Evolutionary conservation across 2,329 filamentous ascomycete species (phyloP), one percentile per base, ranked within the genome.

Genomic region (Sporothrix inflata): DNA sequence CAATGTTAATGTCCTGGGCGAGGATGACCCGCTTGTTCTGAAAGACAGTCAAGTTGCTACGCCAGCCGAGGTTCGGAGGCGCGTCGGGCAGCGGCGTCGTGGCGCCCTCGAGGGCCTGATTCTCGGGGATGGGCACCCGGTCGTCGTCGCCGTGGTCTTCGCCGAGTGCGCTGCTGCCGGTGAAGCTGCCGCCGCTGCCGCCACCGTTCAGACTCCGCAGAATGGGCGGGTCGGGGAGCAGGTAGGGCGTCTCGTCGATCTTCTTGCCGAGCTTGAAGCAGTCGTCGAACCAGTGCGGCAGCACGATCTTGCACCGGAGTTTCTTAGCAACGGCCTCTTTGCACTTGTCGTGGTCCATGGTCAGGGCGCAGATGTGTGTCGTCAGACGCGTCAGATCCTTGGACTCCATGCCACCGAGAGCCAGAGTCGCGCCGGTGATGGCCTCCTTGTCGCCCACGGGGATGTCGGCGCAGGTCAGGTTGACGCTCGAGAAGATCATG

Each of bases 281-380:
- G 79, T 98, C 95, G 77, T 98, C 95, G 79, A 99, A 98, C 93
- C 96, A 98, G 79, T 98, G 96, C 49, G 96, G 96, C 69, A 99
- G 85, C 21, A 99, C 93, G 73, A 98, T 91, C 81, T 94, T 94
- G 80, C 89, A 89, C 71, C 89, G 89, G 70, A 93, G 84, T 1
- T 87, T 87, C 80, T 91, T 97, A 9, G 86, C 83, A 57, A 84
- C 75, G 0, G 91, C 91, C 70, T 88, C 79, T 74, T 86, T 79
- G 74, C 91, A 92, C 79, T 94, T 94, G 2, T 90, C 87, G 71
- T 94, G 88, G 45, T 94, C 90, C 79, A 92, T 85, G 5, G 89
- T 89, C 74, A 97, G 84, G 5, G 95, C 93, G 73, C 97, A 95
- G 71, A 99, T 88, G 81, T 99, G 96, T 2, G 96, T 98, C 9